phyloP scores from a whole-genome alignment of 805 yeast genomes.

The Saturnispora saitoi region DNA sequence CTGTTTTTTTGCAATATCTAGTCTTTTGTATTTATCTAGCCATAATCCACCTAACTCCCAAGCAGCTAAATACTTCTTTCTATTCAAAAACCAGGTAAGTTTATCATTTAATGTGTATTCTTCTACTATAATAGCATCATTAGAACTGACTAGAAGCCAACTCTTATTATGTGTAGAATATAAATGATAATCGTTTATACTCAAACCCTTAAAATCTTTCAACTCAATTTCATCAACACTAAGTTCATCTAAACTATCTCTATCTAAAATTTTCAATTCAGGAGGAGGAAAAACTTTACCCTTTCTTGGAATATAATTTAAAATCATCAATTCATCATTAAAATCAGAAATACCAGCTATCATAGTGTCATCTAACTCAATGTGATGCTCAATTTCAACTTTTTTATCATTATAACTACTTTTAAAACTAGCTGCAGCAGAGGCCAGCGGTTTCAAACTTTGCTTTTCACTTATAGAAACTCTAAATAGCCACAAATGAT shows the following conservation, averaged over 20 bases:
- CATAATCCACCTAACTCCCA: slow-evolving; percentile 68
- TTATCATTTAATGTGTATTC: slow-evolving; percentile 65
- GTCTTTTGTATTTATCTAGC: slow-evolving; percentile 40
- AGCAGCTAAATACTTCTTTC: slow-evolving; percentile 51
- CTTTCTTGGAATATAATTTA: slow-evolving; percentile 39
- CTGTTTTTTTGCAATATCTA: slow-evolving; percentile 53
- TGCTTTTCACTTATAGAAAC: slow-evolving; percentile 9
- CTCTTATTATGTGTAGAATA: slow-evolving; percentile 34
- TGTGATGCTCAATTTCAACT: slow-evolving; percentile 39
- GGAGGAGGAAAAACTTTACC: slow-evolving; percentile 39
- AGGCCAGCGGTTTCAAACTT: slow-evolving; percentile 30
- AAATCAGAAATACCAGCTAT: slow-evolving; percentile 76
- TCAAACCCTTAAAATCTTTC: slow-evolving; percentile 46
- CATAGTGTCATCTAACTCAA: slow-evolving; percentile 41
- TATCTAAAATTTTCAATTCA: slow-evolving; percentile 63
- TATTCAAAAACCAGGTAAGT: slow-evolving; percentile 60
- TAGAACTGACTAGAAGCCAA: slow-evolving; percentile 69
- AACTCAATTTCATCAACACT: slow-evolving; percentile 74
- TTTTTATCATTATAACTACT: slow-evolving; percentile 32
- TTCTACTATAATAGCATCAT: slow-evolving; percentile 70
- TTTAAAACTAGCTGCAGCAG: slow-evolving; percentile 47
- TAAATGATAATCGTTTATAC: slow-evolving; percentile 74
- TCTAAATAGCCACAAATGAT: slow-evolving; percentile 57
- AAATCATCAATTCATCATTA: slow-evolving; percentile 54
- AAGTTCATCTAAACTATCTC: slow-evolving; percentile 58